Evolutionary conservation across 306 rosid species (phyloP).

Genomic region (Acacia crassicarpa): DNA sequence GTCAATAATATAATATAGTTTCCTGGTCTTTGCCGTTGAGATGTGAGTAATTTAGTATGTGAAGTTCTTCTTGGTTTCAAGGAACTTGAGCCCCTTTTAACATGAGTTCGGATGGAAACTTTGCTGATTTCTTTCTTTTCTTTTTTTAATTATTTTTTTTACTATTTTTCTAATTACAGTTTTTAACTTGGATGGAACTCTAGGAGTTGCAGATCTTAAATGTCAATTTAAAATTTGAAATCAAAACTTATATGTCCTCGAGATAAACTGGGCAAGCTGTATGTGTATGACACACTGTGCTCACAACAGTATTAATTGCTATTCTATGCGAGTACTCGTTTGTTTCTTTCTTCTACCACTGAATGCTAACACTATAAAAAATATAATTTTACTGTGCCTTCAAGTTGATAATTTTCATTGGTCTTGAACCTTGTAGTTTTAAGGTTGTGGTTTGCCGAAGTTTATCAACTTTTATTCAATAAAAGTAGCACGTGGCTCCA

Average conservation of each 20-base stretch:
- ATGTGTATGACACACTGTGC: constrained; percentile 3
- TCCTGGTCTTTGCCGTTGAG: too few relatives aligned
- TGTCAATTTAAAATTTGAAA: constrained; percentile 3
- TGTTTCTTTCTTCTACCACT: neutral
- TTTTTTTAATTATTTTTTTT: too few relatives aligned
- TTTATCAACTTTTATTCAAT: neutral
- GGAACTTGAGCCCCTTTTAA: too few relatives aligned
- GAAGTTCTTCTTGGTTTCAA: too few relatives aligned
- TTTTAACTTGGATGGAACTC: neutral
- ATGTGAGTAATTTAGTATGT: too few relatives aligned
- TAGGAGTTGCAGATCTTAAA: constrained; percentile 5
- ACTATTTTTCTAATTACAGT: neutral
- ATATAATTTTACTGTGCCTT: neutral
- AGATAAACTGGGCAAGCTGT: neutral
- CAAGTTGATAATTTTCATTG: neutral
- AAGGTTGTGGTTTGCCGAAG: neutral
- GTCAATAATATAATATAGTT: neutral
- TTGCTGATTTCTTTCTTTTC: too few relatives aligned
- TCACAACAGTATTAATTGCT: neutral
- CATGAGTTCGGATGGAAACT: too few relatives aligned
- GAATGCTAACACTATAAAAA: neutral
- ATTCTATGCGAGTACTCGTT: neutral
- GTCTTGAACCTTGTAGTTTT: neutral
- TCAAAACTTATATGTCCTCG: neutral
- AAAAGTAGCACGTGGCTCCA: constrained; percentile 4